Conservation (phyloP, 768 basidiomycete species). For the Calocera cornea region DNA sequence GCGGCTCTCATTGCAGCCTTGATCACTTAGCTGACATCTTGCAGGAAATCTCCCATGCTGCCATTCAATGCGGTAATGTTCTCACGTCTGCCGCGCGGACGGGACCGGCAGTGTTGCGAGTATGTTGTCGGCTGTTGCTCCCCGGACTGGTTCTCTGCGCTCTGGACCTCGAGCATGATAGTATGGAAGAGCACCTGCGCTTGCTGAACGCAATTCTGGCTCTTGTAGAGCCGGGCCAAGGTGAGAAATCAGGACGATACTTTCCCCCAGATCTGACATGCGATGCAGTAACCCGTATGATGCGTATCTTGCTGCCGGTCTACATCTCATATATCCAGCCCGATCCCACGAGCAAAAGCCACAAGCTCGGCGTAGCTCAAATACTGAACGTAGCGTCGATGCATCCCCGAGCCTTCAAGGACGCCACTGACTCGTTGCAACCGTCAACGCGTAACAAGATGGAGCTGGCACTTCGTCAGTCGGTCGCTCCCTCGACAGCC, state of each 20-base stretch:
- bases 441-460: constrained; percentile 42
- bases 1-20: neutral
- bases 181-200: neutral
- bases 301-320: constrained; percentile 22
- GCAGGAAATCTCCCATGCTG: constrained; percentile 60
- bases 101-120: constrained; percentile 51
- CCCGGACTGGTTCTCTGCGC: constrained; percentile 47
- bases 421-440: constrained; percentile 59
- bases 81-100: constrained; percentile 57
- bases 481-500: constrained; percentile 30
- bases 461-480: constrained; percentile 66
- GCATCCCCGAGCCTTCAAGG: constrained; percentile 68
- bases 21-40: neutral
- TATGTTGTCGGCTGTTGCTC: constrained; percentile 56
- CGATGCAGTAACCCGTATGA: neutral
- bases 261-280: neutral
- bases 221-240: neutral
- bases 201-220: neutral
- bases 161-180: neutral
- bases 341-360: constrained; percentile 38
- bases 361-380: constrained; percentile 38
- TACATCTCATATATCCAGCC: constrained; percentile 60
- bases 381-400: constrained; percentile 52
- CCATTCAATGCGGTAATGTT: constrained; percentile 81
- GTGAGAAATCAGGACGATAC: neutral